Base-by-base conservation (phyloP, 768 basidiomycete genomes). In the Boletus patriciae region DNA sequence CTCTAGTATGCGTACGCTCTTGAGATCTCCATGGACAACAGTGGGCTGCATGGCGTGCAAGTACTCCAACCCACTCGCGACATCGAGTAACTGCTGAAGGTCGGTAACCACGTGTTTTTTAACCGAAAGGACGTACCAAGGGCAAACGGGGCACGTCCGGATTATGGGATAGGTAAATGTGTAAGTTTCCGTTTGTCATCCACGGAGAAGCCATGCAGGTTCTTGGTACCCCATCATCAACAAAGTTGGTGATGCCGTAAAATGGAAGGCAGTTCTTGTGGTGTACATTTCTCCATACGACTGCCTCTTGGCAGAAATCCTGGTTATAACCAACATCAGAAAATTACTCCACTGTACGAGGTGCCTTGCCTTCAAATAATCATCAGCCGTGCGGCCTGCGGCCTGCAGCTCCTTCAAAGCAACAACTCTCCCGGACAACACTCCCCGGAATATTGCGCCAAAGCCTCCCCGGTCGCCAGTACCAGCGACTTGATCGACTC, bases 1-100 rank as follows among this genome's bases (percentile, higher is more conserved):
- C 25, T 18, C 34, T 21, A 3, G 29, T 41, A 37, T 11, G 57
- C 76, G 58, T 50, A 79, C 78, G 31, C 73, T 73, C 62, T 78
- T 79, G 21, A 79, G 55, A 51, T 79, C 78, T 11, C 78, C 78
- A 19, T 79, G 78, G 13, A 74, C 59, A 16, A 80, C 70, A 1
- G 78, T 77, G 25, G 75, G 76, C 33, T 69, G 53, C 57, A 71
- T 66, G 8, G 64, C 63, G 49, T 80, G 78, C 21, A 79, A 62
- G 53, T 77, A 78, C 37, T 66, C 64, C 8, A 79, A 56, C 21
- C 76, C 78, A 3, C 42, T 57, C 7, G 76, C 77, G 18, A 74
- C 60, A 37, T 77, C 76, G n/a, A 62, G 57, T 21, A 79, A 54
- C 78, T 79, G 41, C 15, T 10, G 2, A 49, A 56, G 5, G 40